Percentiles rank a stretch among this genome's conserved stretches.
Conservation (phyloP, 1,284 basidiomycete genomes). For the Phellopilus nigrolimitatus region DNA sequence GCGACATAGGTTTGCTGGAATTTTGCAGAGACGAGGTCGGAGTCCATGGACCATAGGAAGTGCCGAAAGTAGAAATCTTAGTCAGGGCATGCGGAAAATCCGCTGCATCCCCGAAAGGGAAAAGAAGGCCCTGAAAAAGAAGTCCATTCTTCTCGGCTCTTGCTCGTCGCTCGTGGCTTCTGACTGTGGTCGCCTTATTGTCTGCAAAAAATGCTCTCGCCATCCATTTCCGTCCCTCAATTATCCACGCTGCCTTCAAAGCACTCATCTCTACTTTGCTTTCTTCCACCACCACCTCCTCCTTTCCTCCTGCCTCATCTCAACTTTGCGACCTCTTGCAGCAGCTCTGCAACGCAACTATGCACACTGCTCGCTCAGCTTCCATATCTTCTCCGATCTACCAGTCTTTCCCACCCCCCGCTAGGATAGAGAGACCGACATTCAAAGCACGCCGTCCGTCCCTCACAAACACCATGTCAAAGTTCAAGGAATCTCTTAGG, state of each 20-base stretch:
- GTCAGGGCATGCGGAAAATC: no score
- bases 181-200: background rate
- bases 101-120: no score
- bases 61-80: no score
- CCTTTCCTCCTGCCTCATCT: background rate
- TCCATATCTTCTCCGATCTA: slow-evolving; percentile 18
- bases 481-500: slow-evolving; percentile 14
- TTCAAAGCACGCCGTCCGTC: slow-evolving; percentile 13
- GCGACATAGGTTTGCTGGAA: background rate
- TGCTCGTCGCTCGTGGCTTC: background rate
- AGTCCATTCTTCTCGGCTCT: no score
- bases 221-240: background rate
- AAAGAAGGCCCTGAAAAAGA: no score
- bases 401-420: slow-evolving; percentile 4
- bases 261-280: background rate
- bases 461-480: slow-evolving; percentile 14
- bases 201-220: background rate
- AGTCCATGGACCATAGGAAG: slow-evolving; percentile 11
- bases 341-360: slow-evolving; percentile 1
- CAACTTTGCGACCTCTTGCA: background rate
- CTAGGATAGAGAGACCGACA: background rate
- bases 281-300: slow-evolving; percentile 11
- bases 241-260: background rate
- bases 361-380: slow-evolving; percentile 1
- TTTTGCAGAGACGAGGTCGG: slow-evolving; percentile 1